phyloP scores from a whole-genome alignment of 2,329 filamentous ascomycete genomes.

The Ceratocystis ficicola region DNA sequence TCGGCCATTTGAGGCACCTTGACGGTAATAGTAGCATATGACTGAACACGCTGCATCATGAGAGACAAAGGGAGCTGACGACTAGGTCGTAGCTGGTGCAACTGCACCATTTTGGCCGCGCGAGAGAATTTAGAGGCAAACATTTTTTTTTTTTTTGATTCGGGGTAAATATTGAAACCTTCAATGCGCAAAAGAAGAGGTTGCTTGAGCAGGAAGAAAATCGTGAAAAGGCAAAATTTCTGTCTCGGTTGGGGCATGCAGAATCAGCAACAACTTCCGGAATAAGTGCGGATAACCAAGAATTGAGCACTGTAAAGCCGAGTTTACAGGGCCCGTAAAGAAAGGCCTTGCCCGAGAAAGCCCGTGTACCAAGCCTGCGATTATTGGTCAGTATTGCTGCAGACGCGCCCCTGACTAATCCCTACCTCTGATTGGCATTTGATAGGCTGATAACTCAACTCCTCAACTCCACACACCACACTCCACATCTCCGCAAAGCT shows the following conservation, averaged over 20 bases:
- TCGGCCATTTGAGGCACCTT: conserved; percentile 98
- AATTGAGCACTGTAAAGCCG: conserved; percentile 1
- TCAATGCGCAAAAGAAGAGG: background rate
- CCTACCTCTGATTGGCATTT: conserved; percentile 18
- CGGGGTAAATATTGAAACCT: background rate
- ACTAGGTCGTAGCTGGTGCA: conserved; percentile 31
- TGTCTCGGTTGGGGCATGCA: conserved; percentile 17
- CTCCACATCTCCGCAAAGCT: conserved; percentile 8
- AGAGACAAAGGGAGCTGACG: conserved; percentile 35
- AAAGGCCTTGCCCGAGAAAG: conserved; percentile 18
- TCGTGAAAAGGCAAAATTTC: conserved; percentile 12
- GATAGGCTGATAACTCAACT: conserved; percentile 9
- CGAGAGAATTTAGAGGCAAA: conserved; percentile 35
- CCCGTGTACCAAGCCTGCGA: conserved; percentile 12
- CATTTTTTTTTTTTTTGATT: conserved; percentile 29
- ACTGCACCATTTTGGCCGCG: conserved; percentile 35
- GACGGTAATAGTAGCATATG: conserved; percentile 68
- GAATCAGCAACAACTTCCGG: conserved; percentile 12
- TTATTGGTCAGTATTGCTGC: conserved; percentile 19
- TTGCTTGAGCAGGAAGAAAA: background rate
- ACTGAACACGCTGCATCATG: conserved; percentile 45
- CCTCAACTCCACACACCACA: conserved; percentile 10
- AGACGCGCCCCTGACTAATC: conserved; percentile 18
- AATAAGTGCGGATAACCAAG: conserved; percentile 9
- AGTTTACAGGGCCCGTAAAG: background rate